These are phyloP conservation scores for Aspergillus mulundensis DNA, from an alignment of 495 filamentous ascomycete species.

Conservation along the genomic window DNA sequence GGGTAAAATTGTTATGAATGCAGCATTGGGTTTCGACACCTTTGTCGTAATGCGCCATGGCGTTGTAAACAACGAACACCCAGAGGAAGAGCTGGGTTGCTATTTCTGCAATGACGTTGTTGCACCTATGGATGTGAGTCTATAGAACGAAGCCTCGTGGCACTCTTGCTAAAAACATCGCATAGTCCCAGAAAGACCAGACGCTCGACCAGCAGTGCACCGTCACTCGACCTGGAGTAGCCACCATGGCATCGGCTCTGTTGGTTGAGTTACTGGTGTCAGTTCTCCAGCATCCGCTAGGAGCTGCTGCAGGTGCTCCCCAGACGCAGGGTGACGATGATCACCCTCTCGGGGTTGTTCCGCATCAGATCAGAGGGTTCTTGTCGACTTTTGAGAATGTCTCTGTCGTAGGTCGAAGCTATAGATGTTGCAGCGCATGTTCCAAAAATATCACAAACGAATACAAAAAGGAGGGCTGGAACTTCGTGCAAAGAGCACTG, in stretches of 20 bases:
- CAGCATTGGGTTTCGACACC: constrained; percentile 91
- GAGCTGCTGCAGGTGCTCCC: constrained; percentile 57
- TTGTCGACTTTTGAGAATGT: constrained; percentile 83
- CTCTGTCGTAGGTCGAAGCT: constrained; percentile 72
- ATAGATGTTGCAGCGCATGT: constrained; percentile 90
- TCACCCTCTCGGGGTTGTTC: constrained; percentile 82
- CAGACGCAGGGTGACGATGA: constrained; percentile 55
- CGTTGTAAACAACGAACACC: constrained; percentile 38
- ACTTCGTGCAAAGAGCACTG: constrained; percentile 81
- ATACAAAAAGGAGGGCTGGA: constrained; percentile 74
- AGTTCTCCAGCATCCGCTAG: constrained; percentile 76
- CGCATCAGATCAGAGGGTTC: constrained; percentile 91
- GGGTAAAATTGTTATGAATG: constrained; percentile 94
- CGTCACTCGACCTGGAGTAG: constrained; percentile 88
- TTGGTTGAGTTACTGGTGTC: constrained; percentile 87
- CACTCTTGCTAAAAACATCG: constrained; percentile 36
- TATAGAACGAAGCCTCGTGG: neutral
- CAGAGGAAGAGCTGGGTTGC: constrained; percentile 67
- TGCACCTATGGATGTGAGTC: constrained; percentile 83
- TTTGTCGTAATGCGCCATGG: constrained; percentile 98
- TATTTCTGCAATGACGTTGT: constrained; percentile 99
- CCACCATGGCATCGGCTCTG: constrained; percentile 87
- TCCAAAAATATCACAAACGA: constrained; percentile 68
- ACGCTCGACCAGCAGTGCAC: constrained; percentile 98
- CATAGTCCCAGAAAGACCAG: constrained; percentile 81